Evolutionary conservation across 2,329 filamentous ascomycete species (phyloP), one percentile per base, ranked within the genome.

Genomic region (Thelonectria blattea): DNA sequence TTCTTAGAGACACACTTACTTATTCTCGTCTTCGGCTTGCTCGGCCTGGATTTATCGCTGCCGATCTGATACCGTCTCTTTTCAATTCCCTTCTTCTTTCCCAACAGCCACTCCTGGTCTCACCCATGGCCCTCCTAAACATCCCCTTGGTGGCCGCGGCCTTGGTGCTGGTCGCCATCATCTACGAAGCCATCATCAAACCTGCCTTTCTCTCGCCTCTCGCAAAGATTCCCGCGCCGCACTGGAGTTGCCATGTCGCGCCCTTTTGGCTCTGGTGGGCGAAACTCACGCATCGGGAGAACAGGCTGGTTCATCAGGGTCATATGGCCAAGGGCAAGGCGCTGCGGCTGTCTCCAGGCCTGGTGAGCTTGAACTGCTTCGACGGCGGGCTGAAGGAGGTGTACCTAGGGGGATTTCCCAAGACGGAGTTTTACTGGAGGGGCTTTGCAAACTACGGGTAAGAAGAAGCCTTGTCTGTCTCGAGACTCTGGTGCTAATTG

Each of bases 221-320:
- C 1, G 11, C 56, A n/a, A 63, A 58, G 20, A 61, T 65, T 20
- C 60, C 63, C 6, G 57, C 60, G 5, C 48, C 60, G 7, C 63
- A 65, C 32, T 65, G 63, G 63, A 56, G 56, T 14, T 58, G 60
- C 27, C 57, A 57, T 34, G 24, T 63, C 15, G 24, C 46, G 14
- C 53, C 52, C 3, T 39, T 61, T 7, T 65, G 63, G 63, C 54
- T 65, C 15, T 53, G 46, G 45, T 59, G 54, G 47, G 54, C 47
- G 8, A 57, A 50, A 15, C 34, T 39, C 3, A 32, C 47, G 5
- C 49, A 48, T 3, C 17, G 47, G 17, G 63, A 65, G n/a, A 65
- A 65, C 18, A 2, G 15, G 1, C 22, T 53, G n/a, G 47, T 63
- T 17, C 58, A 61, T 12, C 2, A 49, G 3, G 34, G 46, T 11